Percentiles rank a stretch among this genome's conserved stretches.
phyloP scores from a whole-genome alignment of 2,329 filamentous ascomycete species.

The Paraconiothyrium sp. region DNA sequence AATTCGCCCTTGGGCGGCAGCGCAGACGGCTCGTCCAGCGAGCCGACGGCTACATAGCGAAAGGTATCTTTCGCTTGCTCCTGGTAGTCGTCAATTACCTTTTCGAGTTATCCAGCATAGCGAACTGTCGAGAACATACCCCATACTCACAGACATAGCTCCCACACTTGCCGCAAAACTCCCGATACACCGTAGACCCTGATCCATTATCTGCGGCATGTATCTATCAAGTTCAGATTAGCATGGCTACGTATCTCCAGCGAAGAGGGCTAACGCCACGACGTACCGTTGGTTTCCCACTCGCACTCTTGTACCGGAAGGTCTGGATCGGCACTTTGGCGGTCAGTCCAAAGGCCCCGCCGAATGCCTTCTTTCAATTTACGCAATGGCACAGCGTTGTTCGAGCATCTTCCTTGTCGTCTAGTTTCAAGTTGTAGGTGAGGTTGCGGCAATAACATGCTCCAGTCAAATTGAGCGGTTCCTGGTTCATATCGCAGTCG shows the following conservation, averaged over 20 bases:
- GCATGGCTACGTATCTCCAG: too few species aligned
- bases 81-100: background rate
- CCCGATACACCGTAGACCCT: constrained; percentile 58
- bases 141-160: constrained; percentile 63
- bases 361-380: constrained; percentile 65
- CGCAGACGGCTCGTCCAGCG: constrained; percentile 1
- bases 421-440: constrained; percentile 57
- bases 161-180: constrained; percentile 64
- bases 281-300: constrained; percentile 26
- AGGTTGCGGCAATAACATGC: constrained; percentile 61
- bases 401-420: constrained; percentile 57
- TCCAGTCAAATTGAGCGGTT: constrained; percentile 41
- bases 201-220: constrained; percentile 62
- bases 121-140: constrained; percentile 17
- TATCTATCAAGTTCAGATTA: constrained; percentile 33
- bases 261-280: background rate
- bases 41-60: background rate
- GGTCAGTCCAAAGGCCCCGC: constrained; percentile 62
- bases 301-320: constrained; percentile 50
- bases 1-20: constrained; percentile 5
- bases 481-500: background rate
- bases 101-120: background rate
- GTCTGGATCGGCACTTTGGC: constrained; percentile 59
- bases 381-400: constrained; percentile 64
- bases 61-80: constrained; percentile 7